phyloP scores from a whole-genome alignment of 306 rosid genomes.

The Castanea sativa region DNA sequence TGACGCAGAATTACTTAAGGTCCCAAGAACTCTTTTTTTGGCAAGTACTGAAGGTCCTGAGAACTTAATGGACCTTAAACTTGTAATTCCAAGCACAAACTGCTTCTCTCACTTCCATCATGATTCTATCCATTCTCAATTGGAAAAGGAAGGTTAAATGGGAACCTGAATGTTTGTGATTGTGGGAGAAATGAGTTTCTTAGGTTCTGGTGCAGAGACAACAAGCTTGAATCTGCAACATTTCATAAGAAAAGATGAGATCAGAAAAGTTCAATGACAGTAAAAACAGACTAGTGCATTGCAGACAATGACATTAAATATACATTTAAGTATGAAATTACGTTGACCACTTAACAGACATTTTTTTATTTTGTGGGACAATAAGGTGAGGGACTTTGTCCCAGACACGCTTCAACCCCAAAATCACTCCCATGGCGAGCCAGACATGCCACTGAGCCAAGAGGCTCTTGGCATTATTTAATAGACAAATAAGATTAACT shows the following conservation, averaged over 20 bases:
- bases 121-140: neutral
- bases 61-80: conserved; percentile 4
- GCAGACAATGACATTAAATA: neutral
- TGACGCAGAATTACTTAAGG: neutral
- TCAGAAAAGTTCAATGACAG: neutral
- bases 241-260: conserved; percentile 19
- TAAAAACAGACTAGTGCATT: conserved; percentile 8
- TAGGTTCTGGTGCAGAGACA: conserved; percentile 88
- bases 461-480: neutral
- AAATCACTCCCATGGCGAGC: too few species aligned
- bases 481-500: neutral
- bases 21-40: too few species aligned
- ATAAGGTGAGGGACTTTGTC: too few species aligned
- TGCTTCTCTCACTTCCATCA: neutral
- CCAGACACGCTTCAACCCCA: too few species aligned
- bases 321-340: neutral
- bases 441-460: too few species aligned
- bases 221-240: conserved; percentile 90
- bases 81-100: neutral
- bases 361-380: too few species aligned
- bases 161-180: conserved; percentile 89
- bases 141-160: neutral
- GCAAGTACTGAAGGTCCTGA: neutral
- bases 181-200: conserved; percentile 75
- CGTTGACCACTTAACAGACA: neutral